These are phyloP conservation scores for Pythium biforme DNA, from an alignment of 352 stramenopile genomes.

Conservation along the genomic window DNA sequence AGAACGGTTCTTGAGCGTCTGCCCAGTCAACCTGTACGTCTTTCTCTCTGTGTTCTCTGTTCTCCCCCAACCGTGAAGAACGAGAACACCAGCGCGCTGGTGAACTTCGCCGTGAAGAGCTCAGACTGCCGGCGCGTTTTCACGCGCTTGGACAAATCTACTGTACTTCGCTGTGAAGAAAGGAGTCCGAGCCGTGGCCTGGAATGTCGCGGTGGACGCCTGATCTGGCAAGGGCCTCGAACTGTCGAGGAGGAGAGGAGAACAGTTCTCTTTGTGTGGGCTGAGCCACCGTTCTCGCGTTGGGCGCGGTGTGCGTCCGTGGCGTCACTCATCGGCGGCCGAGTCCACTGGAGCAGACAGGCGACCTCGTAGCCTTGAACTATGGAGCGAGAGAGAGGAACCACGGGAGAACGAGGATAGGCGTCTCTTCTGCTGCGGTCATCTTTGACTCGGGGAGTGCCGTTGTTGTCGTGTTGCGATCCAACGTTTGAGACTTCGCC, in stretches of 20 bases:
- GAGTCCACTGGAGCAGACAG: not conserved
- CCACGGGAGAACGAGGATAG: not conserved
- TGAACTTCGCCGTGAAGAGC: not conserved
- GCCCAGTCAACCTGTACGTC: too few species aligned
- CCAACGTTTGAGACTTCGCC: not conserved
- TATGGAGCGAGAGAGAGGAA: not conserved
- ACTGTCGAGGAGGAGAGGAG: not conserved
- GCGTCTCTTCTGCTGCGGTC: not conserved
- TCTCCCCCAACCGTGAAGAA: too few species aligned
- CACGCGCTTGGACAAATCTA: not conserved
- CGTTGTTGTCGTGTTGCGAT: slow-evolving; percentile 18
- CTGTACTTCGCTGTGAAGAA: not conserved
- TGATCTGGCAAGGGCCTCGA: not conserved
- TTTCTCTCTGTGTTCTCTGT: too few species aligned
- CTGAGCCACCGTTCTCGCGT: not conserved
- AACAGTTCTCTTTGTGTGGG: not conserved
- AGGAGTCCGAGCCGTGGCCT: not conserved
- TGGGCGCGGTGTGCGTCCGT: too few species aligned
- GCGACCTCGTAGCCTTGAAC: not conserved
- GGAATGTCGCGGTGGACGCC: not conserved
- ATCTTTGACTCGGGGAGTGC: not conserved
- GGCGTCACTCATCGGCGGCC: too few species aligned
- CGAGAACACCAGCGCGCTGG: not conserved
- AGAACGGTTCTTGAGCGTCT: too few species aligned
- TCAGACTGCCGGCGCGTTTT: not conserved